A percentile compares a stretch with the other conserved stretches of the same genome.
These are phyloP conservation scores for Pestalotiopsis fici DNA, from an alignment of 2,329 filamentous ascomycete genomes.

Conservation along the genomic window DNA sequence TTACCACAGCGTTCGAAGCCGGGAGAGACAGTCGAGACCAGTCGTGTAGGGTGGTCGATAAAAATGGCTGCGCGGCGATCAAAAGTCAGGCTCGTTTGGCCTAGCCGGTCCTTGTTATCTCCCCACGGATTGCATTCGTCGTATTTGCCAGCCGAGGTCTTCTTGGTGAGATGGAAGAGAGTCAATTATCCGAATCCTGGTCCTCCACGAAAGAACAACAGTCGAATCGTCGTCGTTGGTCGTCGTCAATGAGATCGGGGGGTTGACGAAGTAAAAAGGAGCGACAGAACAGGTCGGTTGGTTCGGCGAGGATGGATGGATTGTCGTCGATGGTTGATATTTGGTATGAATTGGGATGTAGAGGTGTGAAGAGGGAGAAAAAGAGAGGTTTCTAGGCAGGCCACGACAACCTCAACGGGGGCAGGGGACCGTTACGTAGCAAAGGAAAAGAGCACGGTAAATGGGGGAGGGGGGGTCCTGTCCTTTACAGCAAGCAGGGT, in stretches of 20 bases:
- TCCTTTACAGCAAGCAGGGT: neutral
- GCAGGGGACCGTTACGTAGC: constrained; percentile 9
- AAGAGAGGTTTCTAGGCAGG: neutral
- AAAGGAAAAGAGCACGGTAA: neutral
- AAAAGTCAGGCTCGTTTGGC: constrained; percentile 9
- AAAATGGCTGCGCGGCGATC: neutral
- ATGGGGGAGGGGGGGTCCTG: constrained; percentile 3
- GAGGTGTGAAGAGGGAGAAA: neutral
- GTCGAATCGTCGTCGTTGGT: neutral
- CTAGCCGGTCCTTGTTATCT: constrained; percentile 12
- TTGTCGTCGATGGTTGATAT: neutral
- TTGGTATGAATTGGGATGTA: constrained; percentile 4
- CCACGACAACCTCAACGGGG: constrained; percentile 1
- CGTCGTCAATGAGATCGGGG: neutral
- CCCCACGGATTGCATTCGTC: constrained; percentile 11
- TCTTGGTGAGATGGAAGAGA: neutral
- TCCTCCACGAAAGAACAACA: neutral
- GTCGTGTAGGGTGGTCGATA: neutral
- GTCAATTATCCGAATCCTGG: neutral
- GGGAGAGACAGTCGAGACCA: neutral
- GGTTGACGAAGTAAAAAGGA: neutral
- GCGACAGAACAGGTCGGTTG: neutral
- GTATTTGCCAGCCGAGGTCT: constrained; percentile 2
- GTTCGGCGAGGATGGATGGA: neutral
- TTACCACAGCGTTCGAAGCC: neutral